Evolutionary conservation across 495 filamentous ascomycete species (phyloP), one percentile per base, ranked within the genome.

Genomic region (Penicillium argentinense): DNA sequence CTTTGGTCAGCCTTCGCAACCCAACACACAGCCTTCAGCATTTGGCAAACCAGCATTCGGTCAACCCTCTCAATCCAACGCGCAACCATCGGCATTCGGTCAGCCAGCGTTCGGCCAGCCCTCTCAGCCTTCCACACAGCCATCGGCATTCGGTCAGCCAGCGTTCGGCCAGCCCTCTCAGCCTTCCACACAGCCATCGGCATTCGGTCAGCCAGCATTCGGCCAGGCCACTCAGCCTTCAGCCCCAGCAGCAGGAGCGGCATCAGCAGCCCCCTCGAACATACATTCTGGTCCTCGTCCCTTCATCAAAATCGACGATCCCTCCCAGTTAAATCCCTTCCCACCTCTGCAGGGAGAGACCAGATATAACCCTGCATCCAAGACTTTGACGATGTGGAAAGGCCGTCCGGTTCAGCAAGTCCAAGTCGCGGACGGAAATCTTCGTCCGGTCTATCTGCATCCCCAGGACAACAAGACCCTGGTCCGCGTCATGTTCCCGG

Each of bases 401-500:
- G 76, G 77, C n/a, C 72, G 68, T 22, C 71, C 71, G 0, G 79
- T 84, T 1, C 62, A 66, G 19, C 81, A 82, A 52, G 61, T 77
- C 42, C 63, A 79, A 28, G 63, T 72, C 34, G 59, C 56, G 9
- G 33, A 36, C 21, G 33, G 33, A 3, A 36, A 14, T 3, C 14
- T 36, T 21, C 25, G 42, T 6, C 77, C 77, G 1, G 80, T 69
- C 53, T 81, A 77, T 57, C 60, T 71, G 11, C 71, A 75, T 47
- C 67, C 66, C 3, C 63, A 72, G 30, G 76, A 79, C 45, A 68
- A 73, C 29, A 57, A 67, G 41, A 70, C 68, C 4, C 74, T 65
- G 46, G 71, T 78, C 21, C 77, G 74, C 25, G 79, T 92, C 17
- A 84, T 85, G 69, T 87, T 86, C 53, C 84, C 86, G 1, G 69